Evolutionary conservation across 805 yeast genomes (phyloP), one percentile per base, ranked within the genome.

Genomic region (Lipomyces lipofer): DNA sequence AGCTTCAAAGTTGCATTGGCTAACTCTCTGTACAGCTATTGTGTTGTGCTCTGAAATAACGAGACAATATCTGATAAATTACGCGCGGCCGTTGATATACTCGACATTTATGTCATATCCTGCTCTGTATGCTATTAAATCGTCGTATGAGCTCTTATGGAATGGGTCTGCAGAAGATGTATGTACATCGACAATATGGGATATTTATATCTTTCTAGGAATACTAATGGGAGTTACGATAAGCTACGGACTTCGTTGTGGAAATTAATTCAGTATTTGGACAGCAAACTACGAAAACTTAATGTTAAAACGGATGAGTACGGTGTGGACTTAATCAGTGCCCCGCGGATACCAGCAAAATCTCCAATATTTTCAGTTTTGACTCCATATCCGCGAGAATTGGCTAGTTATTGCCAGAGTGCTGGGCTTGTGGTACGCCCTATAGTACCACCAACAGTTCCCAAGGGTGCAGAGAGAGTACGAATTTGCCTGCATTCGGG

Each of bases 361-460:
- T 42, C 57, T 38, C 12, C 52, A 32, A 43, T 61, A 43, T 51
- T 57, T 43, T 29, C 61, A 10, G 29, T 63, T 19, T 8, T 48
- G 30, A 42, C 58, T 21, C 33, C 49, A 8, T 33, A 57, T 7
- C 66, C 66, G 4, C 46, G 64, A 17, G 13, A 43, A 8, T 48
- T 63, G 19, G 64, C 66, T 4, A 27, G n/a, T 4, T 39, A 29
- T 22, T 63, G 66, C 42, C 65, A 62, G 44, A 29, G 39, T 12
- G 25, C 40, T 13, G 66, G 66, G 15, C 22, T 63, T 8, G 51
- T 59, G 38, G 63, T 63, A 8, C 46, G 66, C 28, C 62, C 66
- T 1, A 63, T 63, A n/a, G 64, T 64, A 13, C 59, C 47, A 28
- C 66, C 66, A 3, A 63, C 66, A 1, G 66, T 63, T 4, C 67